phyloP scores from a whole-genome alignment of 768 basidiomycete species.

The Suillus weaverae region DNA sequence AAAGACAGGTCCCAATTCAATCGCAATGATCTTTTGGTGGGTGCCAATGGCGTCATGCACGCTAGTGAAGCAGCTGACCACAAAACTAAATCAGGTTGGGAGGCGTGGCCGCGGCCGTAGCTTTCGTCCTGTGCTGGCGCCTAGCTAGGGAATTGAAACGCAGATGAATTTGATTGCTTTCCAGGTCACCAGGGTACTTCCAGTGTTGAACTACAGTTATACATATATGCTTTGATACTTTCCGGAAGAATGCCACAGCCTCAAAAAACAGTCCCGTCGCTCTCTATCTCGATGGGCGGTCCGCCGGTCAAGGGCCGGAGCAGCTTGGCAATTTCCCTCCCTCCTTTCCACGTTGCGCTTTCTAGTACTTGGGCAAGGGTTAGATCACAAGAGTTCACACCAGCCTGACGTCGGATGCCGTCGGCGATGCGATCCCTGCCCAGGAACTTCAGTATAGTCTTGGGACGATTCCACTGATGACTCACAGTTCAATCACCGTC shows the following conservation, averaged over 20 bases:
- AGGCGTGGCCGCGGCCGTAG: slow-evolving; percentile 53
- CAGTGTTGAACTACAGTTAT: background rate
- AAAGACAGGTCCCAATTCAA: slow-evolving; percentile 53
- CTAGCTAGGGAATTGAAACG: slow-evolving; percentile 54
- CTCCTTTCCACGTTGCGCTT: slow-evolving; percentile 96
- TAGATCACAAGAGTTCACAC: slow-evolving; percentile 51
- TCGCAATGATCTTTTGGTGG: slow-evolving; percentile 79
- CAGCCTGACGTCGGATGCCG: slow-evolving; percentile 61
- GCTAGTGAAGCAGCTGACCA: slow-evolving; percentile 4
- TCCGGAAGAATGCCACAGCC: background rate
- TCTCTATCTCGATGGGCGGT: slow-evolving; percentile 83
- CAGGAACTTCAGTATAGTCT: slow-evolving; percentile 8
- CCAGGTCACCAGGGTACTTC: background rate
- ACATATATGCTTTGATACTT: background rate
- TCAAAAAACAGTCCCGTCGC: slow-evolving; percentile 82
- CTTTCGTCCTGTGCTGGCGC: slow-evolving; percentile 54
- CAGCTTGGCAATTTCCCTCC: slow-evolving; percentile 84
- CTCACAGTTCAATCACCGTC: slow-evolving; percentile 90
- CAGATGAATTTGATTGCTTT: slow-evolving; percentile 23
- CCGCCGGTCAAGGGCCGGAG: slow-evolving; percentile 74
- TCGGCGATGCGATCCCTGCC: slow-evolving; percentile 77
- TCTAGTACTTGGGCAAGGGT: slow-evolving; percentile 88
- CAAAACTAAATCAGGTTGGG: slow-evolving; percentile 44
- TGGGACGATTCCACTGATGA: slow-evolving; percentile 15
- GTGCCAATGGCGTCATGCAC: slow-evolving; percentile 25